Evolutionary conservation across 768 basidiomycete species (phyloP).

Genomic region (Lactarius akahatsu): DNA sequence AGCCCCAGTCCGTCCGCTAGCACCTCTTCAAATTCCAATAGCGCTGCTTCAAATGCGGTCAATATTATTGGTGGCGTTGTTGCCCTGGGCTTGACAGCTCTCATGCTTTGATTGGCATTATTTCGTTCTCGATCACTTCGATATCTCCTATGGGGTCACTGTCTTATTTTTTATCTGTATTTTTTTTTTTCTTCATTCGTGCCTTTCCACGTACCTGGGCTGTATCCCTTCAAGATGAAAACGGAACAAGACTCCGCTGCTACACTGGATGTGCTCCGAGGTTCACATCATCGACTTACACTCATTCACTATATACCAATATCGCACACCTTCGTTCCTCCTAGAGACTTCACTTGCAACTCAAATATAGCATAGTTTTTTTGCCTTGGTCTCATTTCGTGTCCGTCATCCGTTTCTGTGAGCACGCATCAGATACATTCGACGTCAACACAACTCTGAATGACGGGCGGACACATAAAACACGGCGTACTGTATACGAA

Average conservation of each 20-base stretch:
- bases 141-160: background rate
- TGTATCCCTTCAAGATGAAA: background rate
- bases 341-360: background rate
- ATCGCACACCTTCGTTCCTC: background rate
- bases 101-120: slow-evolving; percentile 18
- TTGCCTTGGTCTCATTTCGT: background rate
- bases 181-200: slow-evolving; percentile 3
- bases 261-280: background rate
- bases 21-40: background rate
- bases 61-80: slow-evolving; percentile 24
- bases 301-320: slow-evolving; percentile 17
- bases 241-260: background rate
- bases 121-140: background rate
- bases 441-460: background rate
- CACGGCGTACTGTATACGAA: no score
- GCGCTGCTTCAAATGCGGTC: slow-evolving; percentile 11
- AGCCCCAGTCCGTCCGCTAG: background rate
- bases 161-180: background rate
- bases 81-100: slow-evolving; percentile 20
- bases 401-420: background rate
- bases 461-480: background rate
- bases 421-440: background rate
- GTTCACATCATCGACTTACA: background rate
- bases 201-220: background rate
- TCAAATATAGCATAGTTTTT: background rate